These are phyloP conservation scores for Pseudogymnoascus pannorum DNA, from an alignment of 2,329 filamentous ascomycete species.

Conservation along the genomic window DNA sequence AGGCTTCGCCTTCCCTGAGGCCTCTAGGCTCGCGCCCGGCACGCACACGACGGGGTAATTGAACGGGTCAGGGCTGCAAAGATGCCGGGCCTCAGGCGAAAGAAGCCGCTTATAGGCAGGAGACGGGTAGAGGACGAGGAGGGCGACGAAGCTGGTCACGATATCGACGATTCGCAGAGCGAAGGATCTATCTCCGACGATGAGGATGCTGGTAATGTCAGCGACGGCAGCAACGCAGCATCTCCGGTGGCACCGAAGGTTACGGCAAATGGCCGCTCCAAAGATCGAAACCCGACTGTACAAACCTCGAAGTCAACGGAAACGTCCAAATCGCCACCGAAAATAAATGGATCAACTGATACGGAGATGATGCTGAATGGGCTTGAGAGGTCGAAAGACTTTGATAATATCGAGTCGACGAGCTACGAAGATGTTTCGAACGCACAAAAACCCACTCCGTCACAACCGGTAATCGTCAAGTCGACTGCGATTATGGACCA, in stretches of 20 bases:
- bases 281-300: constrained; percentile 23
- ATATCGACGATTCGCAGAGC: constrained; percentile 55
- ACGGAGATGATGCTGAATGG: constrained; percentile 54
- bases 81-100: constrained; percentile 30
- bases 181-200: constrained; percentile 58
- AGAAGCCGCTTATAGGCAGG: constrained; percentile 59
- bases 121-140: constrained; percentile 64
- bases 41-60: constrained; percentile 5
- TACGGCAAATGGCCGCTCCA: constrained; percentile 31
- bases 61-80: constrained; percentile 6
- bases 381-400: constrained; percentile 24
- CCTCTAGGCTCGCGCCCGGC: not conserved
- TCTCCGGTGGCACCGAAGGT: constrained; percentile 20
- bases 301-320: constrained; percentile 28
- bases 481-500: constrained; percentile 34
- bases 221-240: constrained; percentile 53
- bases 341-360: constrained; percentile 37
- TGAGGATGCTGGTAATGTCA: constrained; percentile 53
- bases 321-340: constrained; percentile 31
- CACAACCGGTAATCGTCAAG: constrained; percentile 24
- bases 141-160: constrained; percentile 56
- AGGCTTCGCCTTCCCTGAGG: constrained; percentile 8
- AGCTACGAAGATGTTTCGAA: constrained; percentile 4
- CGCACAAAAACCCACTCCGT: not conserved
- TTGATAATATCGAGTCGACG: constrained; percentile 11